Base-by-base conservation (phyloP, 306 rosid genomes). In the Pterocarpus macrocarpus region DNA sequence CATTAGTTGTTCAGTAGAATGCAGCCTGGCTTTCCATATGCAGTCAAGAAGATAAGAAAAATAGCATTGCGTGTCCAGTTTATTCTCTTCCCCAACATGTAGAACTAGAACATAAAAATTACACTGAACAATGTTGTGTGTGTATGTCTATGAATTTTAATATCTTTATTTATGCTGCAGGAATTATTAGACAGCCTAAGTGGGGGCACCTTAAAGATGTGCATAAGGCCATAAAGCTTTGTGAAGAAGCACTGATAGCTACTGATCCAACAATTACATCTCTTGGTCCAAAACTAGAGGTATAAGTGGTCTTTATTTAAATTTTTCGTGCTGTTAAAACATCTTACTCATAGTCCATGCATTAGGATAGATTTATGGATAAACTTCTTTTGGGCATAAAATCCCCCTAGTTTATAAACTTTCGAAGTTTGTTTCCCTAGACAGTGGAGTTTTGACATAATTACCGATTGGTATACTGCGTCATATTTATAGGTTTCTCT, bases 141-240 rank as follows among this genome's bases (percentile, higher is more conserved):
- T 64, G 22, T 4, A 15, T 52, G 5, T 55, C 61, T 55, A 1
- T 9, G 36, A 1, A n/a, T 77, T 34, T 63, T n/a, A n/a, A 15
- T n/a, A 43, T 78, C 32, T 73, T 58, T 71, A 73, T 8, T 68
- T 64, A 39, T 83, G 76, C 64, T 79, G 85, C 94, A 96, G 99
- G 99, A 69, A 80, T 88, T 84, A 64, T 92, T 58, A 89, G 95
- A 66, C 99, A 96, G 70, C 99, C 94, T 3, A 96, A 96, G 82
- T 96, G 98, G 98, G 99, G 99, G 16, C 99, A 96, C 90, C 92
- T 96, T 77, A 91, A 86, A 83, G 99, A 96, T 69, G 85, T 96
- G 71, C 98, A 96, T 36, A 89, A 91, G 86, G 94, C 95, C 84
- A 79, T 96, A 77, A 93, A 93, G 90, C 95, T 92, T 69, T 91